Evolutionary conservation across 2,329 filamentous ascomycete genomes (phyloP).

Genomic region (Epichloe bromicola): DNA sequence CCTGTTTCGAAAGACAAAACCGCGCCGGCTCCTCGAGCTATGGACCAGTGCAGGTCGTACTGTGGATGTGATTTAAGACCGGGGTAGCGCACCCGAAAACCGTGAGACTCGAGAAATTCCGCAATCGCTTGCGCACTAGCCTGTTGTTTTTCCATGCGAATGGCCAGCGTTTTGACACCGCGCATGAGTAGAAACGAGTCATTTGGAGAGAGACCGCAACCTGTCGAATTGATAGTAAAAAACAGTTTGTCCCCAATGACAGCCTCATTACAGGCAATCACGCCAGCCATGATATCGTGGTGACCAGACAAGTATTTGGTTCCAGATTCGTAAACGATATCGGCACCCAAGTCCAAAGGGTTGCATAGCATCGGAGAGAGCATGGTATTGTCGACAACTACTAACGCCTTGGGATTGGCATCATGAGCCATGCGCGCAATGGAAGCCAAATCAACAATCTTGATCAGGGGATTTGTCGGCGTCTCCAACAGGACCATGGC

Average conservation of each 20-base stretch:
- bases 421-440: conserved; percentile 69
- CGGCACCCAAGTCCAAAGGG: conserved; percentile 84
- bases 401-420: conserved; percentile 63
- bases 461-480: conserved; percentile 95
- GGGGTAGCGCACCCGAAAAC: conserved; percentile 91
- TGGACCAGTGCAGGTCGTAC: conserved; percentile 90
- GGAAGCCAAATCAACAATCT: conserved; percentile 81
- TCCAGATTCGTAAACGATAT: conserved; percentile 93
- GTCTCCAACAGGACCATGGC: conserved; percentile 94
- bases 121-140: conserved; percentile 82
- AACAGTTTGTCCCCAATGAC: conserved; percentile 78
- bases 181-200: conserved; percentile 93
- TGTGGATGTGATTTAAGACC: conserved; percentile 91
- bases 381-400: conserved; percentile 98
- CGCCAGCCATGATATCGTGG: conserved; percentile 97
- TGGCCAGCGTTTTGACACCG: conserved; percentile 89
- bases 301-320: conserved; percentile 97
- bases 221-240: conserved; percentile 96
- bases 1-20: conserved; percentile 96
- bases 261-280: conserved; percentile 80
- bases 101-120: conserved; percentile 77
- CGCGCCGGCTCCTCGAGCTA: conserved; percentile 86
- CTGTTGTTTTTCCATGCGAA: conserved; percentile 98
- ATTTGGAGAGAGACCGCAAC: conserved; percentile 86
- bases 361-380: conserved; percentile 89